These are phyloP conservation scores for Trichopus zeylanicus DNA, from an alignment of 116 monocot species.

Conservation along the genomic window DNA sequence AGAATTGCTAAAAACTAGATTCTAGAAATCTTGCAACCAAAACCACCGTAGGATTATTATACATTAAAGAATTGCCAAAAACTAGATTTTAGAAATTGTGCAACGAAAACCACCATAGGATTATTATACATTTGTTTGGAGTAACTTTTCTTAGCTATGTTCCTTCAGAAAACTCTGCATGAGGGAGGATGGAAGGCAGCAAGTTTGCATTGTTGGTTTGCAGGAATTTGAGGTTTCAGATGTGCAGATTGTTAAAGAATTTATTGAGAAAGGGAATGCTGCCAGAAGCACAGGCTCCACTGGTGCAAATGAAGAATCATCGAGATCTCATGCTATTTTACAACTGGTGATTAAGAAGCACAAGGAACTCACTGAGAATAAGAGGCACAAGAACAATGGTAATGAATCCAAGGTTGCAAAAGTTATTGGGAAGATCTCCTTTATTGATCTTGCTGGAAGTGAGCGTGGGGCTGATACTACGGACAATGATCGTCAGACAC, in stretches of 20 bases:
- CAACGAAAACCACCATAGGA: too few relatives aligned
- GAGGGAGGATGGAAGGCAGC: constrained; percentile 97
- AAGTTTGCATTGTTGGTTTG: constrained; percentile 98
- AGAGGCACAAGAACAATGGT: constrained; percentile 41
- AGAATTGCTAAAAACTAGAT: too few relatives aligned
- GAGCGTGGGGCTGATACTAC: constrained; percentile 99
- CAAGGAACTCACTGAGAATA: constrained; percentile 50
- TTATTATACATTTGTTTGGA: too few relatives aligned
- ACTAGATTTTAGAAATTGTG: too few relatives aligned
- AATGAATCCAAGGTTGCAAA: constrained; percentile 63
- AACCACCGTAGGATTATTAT: too few relatives aligned
- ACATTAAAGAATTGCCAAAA: too few relatives aligned
- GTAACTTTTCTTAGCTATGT: neutral
- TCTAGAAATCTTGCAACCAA: too few relatives aligned
- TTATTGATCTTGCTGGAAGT: constrained; percentile 99
- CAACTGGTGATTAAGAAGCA: constrained; percentile 96
- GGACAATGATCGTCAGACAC: constrained; percentile 96
- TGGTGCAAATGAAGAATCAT: constrained; percentile 99
- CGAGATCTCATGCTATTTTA: constrained; percentile 94
- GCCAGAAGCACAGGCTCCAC: constrained; percentile 92
- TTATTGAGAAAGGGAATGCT: constrained; percentile 94
- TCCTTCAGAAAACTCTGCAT: constrained; percentile 84
- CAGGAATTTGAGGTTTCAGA: constrained; percentile 99
- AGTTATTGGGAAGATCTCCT: constrained; percentile 87
- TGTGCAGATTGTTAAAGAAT: constrained; percentile 92